phyloP scores from a whole-genome alignment of 2,329 filamentous ascomycete species.

The Aschersonia sp. region DNA sequence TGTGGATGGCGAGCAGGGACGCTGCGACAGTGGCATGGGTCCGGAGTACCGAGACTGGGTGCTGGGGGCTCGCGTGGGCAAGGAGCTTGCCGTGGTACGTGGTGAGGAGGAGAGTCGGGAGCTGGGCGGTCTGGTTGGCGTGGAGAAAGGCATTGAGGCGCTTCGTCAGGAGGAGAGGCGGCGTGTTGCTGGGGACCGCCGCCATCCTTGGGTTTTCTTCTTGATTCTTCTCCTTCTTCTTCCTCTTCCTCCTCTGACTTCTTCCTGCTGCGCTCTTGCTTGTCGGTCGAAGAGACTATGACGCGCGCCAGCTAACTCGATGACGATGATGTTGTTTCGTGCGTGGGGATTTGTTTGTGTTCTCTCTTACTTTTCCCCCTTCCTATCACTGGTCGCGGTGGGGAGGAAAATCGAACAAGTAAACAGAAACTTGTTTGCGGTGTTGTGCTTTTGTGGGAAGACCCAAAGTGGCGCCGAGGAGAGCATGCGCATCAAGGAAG shows the following conservation, averaged over 20 bases:
- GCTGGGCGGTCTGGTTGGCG: conserved; percentile 38
- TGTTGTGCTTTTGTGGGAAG: background rate
- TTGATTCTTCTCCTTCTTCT: background rate
- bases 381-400: background rate
- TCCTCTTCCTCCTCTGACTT: too few relatives aligned
- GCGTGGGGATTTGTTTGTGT: background rate
- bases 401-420: too few relatives aligned
- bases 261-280: too few relatives aligned
- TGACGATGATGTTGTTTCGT: too few relatives aligned
- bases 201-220: background rate
- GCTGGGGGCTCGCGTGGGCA: conserved; percentile 37
- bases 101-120: conserved; percentile 45
- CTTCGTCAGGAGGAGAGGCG: conserved; percentile 49
- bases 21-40: conserved; percentile 50
- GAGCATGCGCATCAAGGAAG: background rate
- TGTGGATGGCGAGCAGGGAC: conserved; percentile 45
- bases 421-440: background rate
- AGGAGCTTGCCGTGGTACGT: conserved; percentile 48
- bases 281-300: too few relatives aligned
- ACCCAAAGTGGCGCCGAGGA: too few relatives aligned
- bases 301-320: too few relatives aligned
- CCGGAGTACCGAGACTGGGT: conserved; percentile 41
- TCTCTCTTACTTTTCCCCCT: background rate
- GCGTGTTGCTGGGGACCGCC: conserved; percentile 19
- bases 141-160: conserved; percentile 47